Percentiles rank a stretch among this genome's conserved stretches.
Conservation (phyloP, 2,329 filamentous ascomycete genomes). For the Neopestalotiopsis sp. region DNA sequence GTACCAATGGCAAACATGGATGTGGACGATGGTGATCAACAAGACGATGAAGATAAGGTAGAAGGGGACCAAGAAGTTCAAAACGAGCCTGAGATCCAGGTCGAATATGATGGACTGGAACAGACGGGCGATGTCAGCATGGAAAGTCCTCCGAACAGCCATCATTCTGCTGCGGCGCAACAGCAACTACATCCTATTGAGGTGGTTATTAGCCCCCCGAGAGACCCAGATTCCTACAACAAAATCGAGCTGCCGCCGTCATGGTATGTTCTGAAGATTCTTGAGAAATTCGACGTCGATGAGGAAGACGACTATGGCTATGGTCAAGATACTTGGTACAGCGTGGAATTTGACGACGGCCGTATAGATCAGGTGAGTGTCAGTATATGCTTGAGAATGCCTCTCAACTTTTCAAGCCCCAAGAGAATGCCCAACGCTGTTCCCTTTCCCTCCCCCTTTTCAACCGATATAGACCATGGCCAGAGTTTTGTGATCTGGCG, state of each 20-base stretch:
- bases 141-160: not conserved
- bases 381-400: conserved; percentile 1
- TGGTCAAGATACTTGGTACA: conserved; percentile 33
- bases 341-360: conserved; percentile 53
- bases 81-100: not conserved
- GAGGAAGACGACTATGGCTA: conserved; percentile 25
- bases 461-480: too few species aligned
- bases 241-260: conserved; percentile 35
- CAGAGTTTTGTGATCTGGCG: too few species aligned
- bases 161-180: conserved; percentile 8
- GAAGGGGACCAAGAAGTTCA: not conserved
- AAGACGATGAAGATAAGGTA: not conserved
- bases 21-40: not conserved
- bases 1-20: not conserved
- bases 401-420: conserved; percentile 22
- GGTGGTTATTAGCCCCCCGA: conserved; percentile 34
- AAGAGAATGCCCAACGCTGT: not conserved
- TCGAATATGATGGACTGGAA: not conserved
- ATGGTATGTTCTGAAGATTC: conserved; percentile 43
- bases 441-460: conserved; percentile 15
- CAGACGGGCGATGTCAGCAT: not conserved
- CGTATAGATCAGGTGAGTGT: conserved; percentile 49
- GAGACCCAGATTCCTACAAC: conserved; percentile 31
- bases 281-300: conserved; percentile 35
- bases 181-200: conserved; percentile 31